Base-by-base conservation (phyloP, 2,329 filamentous ascomycete genomes). In the Aurifilum marmelostoma region DNA sequence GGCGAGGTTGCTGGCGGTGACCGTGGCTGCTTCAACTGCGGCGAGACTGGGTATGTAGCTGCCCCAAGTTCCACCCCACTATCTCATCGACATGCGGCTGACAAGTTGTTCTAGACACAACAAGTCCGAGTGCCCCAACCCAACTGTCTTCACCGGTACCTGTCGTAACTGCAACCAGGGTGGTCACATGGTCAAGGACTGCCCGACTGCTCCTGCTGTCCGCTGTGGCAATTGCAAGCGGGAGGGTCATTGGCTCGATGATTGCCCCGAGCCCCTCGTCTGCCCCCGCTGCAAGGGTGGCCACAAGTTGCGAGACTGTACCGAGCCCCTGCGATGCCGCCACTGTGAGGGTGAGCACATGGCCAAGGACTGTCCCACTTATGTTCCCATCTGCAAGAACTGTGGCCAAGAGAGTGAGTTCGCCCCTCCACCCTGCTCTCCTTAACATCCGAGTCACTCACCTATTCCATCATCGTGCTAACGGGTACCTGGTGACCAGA, bases 61-160 rank as follows among this genome's bases (percentile, higher is more conserved):
- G 14, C 52, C 29, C 14, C 16, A 14, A 29, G 3, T 52, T 37
- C 18, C 67, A 61, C 34, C 72, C 72, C 59, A 65, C 9, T 5
- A 50, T 12, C 16, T 34, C 9, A 37, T 60, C 65, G 18, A 67
- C 27, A 29, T 6, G 39, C 18, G 27, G 29, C 68, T 70, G 21
- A 68, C 56, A 9, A 24, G n/a, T n/a, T 32, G 16, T 52, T 18
- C 67, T 8, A 85, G 88, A 18, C 89, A 91, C 81, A 87, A 82
- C 78, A 90, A 89, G 78, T 79, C 83, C 1, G 88, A 91, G 9
- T 91, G 89, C 74, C 74, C 86, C 24, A 88, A 90, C 67, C 83
- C 85, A 21, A 79, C 79, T 34, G 84, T 87, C 47, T 73, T 77
- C 43, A 63, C 52, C 24, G 75, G 75, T 41, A 68, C 71, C 27